phyloP scores from a whole-genome alignment of 306 rosid species.

The Vicia villosa region DNA sequence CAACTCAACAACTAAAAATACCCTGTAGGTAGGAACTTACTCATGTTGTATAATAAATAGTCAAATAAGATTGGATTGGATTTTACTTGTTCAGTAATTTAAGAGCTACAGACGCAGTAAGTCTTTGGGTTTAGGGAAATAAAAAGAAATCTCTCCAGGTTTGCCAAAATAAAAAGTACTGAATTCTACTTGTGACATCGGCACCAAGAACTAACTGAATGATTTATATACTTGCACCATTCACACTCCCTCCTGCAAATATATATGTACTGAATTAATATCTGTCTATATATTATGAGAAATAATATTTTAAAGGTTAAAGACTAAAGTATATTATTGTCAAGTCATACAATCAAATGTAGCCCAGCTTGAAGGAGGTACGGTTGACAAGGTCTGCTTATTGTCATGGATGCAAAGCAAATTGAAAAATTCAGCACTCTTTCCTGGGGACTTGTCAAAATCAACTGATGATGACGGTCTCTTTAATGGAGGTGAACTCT shows the following conservation, averaged over 20 bases:
- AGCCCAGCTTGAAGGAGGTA: conserved; percentile 57
- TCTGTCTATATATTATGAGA: not conserved
- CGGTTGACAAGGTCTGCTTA: conserved; percentile 40
- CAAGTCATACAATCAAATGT: conserved; percentile 10
- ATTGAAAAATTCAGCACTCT: conserved; percentile 40
- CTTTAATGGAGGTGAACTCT: conserved; percentile 11
- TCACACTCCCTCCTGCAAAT: not conserved
- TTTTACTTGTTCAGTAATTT: not conserved
- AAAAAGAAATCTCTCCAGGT: not conserved
- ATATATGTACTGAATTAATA: not conserved
- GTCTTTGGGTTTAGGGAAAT: not conserved
- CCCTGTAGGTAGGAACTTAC: not conserved
- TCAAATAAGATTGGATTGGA: not conserved
- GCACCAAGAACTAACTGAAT: not conserved
- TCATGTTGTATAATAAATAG: not conserved
- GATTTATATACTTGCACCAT: not conserved
- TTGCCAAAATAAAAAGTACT: not conserved
- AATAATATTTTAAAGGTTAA: not conserved
- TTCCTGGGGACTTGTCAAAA: conserved; percentile 9
- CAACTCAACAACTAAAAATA: not conserved
- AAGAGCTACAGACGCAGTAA: not conserved
- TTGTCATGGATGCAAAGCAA: conserved; percentile 44
- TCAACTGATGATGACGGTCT: not conserved
- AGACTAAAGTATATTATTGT: not conserved
- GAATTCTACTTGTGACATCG: not conserved